These are phyloP conservation scores for Wickerhamiella brachini DNA, from an alignment of 805 yeast species.

Conservation along the genomic window DNA sequence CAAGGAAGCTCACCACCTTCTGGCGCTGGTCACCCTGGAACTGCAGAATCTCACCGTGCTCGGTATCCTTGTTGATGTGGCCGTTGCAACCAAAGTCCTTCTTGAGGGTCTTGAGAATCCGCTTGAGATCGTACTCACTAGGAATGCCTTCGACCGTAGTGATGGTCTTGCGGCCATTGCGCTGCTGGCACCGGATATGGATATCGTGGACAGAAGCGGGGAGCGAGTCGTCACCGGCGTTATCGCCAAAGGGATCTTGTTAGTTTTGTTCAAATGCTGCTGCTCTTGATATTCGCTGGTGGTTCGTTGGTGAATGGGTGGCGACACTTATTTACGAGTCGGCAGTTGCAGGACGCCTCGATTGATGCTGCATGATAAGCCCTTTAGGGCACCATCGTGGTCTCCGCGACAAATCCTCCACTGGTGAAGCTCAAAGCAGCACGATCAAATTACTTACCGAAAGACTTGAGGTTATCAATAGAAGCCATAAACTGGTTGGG, in stretches of 20 bases:
- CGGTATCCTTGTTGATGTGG: conserved; percentile 91
- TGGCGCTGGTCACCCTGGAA: conserved; percentile 98
- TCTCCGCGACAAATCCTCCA: too few relatives aligned
- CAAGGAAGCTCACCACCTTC: conserved; percentile 85
- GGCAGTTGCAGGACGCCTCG: too few relatives aligned
- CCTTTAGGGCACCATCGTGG: not conserved
- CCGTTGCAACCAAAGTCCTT: conserved; percentile 99
- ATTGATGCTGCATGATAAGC: not conserved
- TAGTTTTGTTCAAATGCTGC: conserved; percentile 18
- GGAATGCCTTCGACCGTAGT: conserved; percentile 98
- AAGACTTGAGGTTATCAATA: conserved; percentile 53
- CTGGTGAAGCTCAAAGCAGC: too few relatives aligned
- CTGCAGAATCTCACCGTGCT: conserved; percentile 93
- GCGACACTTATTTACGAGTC: too few relatives aligned
- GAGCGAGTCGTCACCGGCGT: conserved; percentile 97
- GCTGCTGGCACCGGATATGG: conserved; percentile 97
- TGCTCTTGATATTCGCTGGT: too few relatives aligned
- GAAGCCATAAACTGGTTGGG: conserved; percentile 37
- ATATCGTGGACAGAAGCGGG: conserved; percentile 87
- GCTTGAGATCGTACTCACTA: conserved; percentile 84
- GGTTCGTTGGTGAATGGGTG: too few relatives aligned
- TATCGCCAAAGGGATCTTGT: conserved; percentile 96
- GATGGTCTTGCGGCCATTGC: conserved; percentile 97
- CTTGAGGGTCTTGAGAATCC: conserved; percentile 83
- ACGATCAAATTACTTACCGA: conserved; percentile 21